Evolutionary conservation across 495 filamentous ascomycete species (phyloP), one percentile per base, ranked within the genome.

Genomic region (Usnea hakonensis): DNA sequence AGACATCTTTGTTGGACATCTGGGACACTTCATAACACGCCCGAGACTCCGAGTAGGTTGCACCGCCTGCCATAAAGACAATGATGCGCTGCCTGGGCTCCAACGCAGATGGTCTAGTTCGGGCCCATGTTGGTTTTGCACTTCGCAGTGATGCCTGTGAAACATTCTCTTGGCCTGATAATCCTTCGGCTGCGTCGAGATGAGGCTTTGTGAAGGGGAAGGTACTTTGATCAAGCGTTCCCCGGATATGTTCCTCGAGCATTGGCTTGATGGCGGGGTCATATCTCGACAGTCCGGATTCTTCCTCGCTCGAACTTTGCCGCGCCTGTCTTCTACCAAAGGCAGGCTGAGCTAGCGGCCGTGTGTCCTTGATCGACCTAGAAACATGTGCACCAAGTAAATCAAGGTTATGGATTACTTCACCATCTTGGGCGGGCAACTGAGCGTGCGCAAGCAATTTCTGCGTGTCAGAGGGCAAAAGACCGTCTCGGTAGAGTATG

Each of bases 31-130:
- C 92, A 68, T 97, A 97, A 75, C 94, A 97, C 23, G 87, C 80
- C 57, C 95, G 85, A 9, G 88, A 77, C 75, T 98, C 94, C 1
- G 88, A 87, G 72, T 92, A 94, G 4, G 92, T 98, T 9, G 95
- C 95, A 44, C 94, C 94, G 40, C 95, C 94, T 23, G 94, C 93
- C 85, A 97, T 88, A 72, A 97, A 97, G 53, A 97, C 87, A 62
- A 98, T 88, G 52, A 97, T 84, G 46, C 94, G 87, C 73, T 98
- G 94, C 52, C 86, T 83, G 57, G 89, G 90, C 67, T 96, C 92
- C 23, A 87, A 83, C 13, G 84, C 83, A 19, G 87, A 81, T 32
- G 85, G 79, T 58, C 90, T 84, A 16, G 89, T 87, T 55, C 88
- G 88, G 10, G 94, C 94, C 94, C 94, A 98, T 13, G 91, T 94